A percentile compares a stretch with the other conserved stretches of the same genome.
Conservation (phyloP, 2,329 filamentous ascomycete species). For the Neodidymelliopsis sp. region DNA sequence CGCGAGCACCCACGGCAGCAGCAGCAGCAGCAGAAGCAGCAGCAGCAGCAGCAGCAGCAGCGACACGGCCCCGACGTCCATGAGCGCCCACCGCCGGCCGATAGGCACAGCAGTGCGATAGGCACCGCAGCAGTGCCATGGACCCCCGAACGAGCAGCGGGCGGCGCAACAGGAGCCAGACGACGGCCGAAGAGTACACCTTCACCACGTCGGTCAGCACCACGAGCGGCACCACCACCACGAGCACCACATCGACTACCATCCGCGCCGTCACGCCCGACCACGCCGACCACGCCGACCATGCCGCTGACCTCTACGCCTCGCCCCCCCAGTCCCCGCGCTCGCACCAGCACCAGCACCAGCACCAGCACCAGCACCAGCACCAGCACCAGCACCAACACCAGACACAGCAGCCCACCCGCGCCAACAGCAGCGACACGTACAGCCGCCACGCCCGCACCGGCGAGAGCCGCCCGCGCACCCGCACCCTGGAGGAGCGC, state of each 20-base stretch:
- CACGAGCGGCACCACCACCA: conserved; percentile 2
- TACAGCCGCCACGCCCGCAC: conserved; percentile 48
- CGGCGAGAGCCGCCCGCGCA: conserved; percentile 62
- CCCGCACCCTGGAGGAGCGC: conserved; percentile 59
- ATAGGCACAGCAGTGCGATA: too few species aligned
- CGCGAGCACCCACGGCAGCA: background rate
- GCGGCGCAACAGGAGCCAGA: conserved; percentile 11
- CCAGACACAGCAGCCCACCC: conserved; percentile 23
- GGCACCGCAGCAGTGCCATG: background rate
- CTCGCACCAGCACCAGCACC: conserved; percentile 28
- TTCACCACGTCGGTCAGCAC: conserved; percentile 10
- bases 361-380: conserved; percentile 31
- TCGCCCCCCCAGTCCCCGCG: conserved; percentile 45
- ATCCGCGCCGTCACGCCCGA: conserved; percentile 75
- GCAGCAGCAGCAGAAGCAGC: background rate
- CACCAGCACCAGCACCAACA: conserved; percentile 26
- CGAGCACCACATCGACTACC: conserved; percentile 37
- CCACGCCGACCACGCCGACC: conserved; percentile 25
- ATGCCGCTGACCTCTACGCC: conserved; percentile 17
- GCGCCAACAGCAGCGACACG: conserved; percentile 44
- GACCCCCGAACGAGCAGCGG: conserved; percentile 2
- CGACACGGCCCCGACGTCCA: conserved; percentile 1
- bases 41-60: background rate
- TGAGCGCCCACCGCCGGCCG: conserved; percentile 6
- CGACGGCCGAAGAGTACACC: conserved; percentile 12